phyloP scores from a whole-genome alignment of 768 basidiomycete genomes.

The Collybia mongolica region DNA sequence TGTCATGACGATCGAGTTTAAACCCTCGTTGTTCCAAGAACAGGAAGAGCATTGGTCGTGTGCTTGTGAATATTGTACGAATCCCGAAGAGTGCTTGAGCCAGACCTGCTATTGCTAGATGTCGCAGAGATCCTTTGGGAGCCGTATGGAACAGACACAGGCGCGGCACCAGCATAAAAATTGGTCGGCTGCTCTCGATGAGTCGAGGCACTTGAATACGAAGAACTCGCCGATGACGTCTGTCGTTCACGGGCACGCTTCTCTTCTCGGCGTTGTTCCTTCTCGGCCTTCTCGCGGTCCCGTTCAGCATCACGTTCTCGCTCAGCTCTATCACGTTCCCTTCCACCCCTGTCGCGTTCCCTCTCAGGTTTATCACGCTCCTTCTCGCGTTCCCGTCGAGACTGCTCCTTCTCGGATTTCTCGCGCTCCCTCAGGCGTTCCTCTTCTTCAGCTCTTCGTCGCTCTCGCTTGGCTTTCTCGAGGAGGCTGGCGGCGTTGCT shows the following conservation, averaged over 20 bases:
- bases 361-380: no score
- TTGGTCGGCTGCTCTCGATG: constrained; percentile 9
- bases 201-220: constrained; percentile 2
- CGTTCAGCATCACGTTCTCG: neutral
- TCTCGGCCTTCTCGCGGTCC: constrained; percentile 11
- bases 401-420: constrained; percentile 2
- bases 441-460: constrained; percentile 13
- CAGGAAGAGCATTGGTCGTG: constrained; percentile 4
- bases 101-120: constrained; percentile 3
- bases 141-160: constrained; percentile 3
- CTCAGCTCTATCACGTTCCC: no score
- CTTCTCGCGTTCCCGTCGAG: constrained; percentile 3
- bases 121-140: constrained; percentile 8
- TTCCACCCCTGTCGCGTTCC: no score
- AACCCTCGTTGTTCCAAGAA: constrained; percentile 4
- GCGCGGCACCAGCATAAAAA: neutral
- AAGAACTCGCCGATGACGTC: constrained; percentile 4
- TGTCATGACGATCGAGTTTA: neutral
- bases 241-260: constrained; percentile 2
- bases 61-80: constrained; percentile 5
- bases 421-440: constrained; percentile 13
- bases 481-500: constrained; percentile 53
- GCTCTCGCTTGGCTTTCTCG: constrained; percentile 35
- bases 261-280: constrained; percentile 2
- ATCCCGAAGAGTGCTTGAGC: constrained; percentile 4